These are phyloP conservation scores for Russula virescens DNA, from an alignment of 768 basidiomycete genomes.

Conservation along the genomic window DNA sequence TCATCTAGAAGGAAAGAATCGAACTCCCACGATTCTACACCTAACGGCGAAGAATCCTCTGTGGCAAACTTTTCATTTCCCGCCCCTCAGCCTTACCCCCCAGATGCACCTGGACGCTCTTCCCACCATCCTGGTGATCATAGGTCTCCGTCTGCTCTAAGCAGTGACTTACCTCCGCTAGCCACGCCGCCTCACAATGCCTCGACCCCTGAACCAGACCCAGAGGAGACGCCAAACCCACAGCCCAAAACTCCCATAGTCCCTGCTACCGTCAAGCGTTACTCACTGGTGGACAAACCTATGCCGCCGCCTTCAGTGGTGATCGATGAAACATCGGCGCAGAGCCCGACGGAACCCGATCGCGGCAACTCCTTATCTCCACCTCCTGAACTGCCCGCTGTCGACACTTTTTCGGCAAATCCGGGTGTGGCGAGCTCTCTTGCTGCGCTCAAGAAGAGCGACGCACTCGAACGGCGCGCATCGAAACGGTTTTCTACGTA, in stretches of 20 bases:
- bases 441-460: conserved; percentile 82
- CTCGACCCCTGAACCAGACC: conserved; percentile 20
- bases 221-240: conserved; percentile 28
- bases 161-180: neutral
- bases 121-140: conserved; percentile 9
- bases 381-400: conserved; percentile 34
- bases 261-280: conserved; percentile 69
- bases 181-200: conserved; percentile 15
- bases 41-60: conserved; percentile 39
- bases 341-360: conserved; percentile 23
- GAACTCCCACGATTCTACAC: conserved; percentile 9
- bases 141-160: conserved; percentile 2
- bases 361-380: conserved; percentile 23
- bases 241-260: conserved; percentile 37
- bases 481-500: conserved; percentile 95
- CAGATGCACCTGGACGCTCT: conserved; percentile 1
- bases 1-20: conserved; percentile 27
- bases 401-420: conserved; percentile 44
- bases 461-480: conserved; percentile 82
- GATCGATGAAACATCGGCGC: conserved; percentile 43
- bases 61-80: conserved; percentile 46
- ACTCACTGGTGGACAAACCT: conserved; percentile 73
- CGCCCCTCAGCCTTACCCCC: conserved; percentile 17
- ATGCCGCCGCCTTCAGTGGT: conserved; percentile 45
- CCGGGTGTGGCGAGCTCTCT: conserved; percentile 63